A percentile compares a stretch with the other conserved stretches of the same genome.
Evolutionary conservation across 768 basidiomycete species (phyloP).

Genomic region (Terana coerulea): DNA sequence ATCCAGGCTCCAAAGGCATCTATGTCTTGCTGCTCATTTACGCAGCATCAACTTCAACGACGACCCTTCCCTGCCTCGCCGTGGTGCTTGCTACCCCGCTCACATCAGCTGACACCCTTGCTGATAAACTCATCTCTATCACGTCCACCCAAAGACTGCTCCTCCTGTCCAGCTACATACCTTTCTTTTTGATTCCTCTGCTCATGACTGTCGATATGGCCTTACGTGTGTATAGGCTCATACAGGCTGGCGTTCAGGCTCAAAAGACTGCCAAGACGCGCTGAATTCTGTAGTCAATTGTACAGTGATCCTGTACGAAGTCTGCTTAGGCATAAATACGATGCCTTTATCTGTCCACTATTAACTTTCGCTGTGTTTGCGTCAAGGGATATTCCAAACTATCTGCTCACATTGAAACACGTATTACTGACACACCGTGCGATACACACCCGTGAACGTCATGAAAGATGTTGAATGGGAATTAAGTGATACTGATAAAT

Average conservation of each 20-base stretch:
- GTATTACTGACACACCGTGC: too few species aligned
- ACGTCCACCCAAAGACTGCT: constrained; percentile 48
- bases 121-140: constrained; percentile 34
- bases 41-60: constrained; percentile 74
- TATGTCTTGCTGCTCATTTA: constrained; percentile 69
- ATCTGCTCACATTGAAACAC: too few species aligned
- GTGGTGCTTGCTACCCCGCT: constrained; percentile 53
- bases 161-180: constrained; percentile 67
- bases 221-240: constrained; percentile 23
- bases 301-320: too few species aligned
- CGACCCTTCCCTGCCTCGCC: constrained; percentile 67
- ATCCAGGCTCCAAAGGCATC: constrained; percentile 44
- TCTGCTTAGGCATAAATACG: too few species aligned
- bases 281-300: too few species aligned
- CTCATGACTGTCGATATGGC: constrained; percentile 75
- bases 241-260: constrained; percentile 3
- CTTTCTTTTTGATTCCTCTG: constrained; percentile 71
- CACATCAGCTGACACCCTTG: constrained; percentile 30
- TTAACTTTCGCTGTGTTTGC: too few species aligned
- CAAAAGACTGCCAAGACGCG: too few species aligned
- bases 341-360: too few species aligned
- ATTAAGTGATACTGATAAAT: too few species aligned
- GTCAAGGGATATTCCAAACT: too few species aligned
- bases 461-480: too few species aligned
- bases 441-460: too few species aligned